Evolutionary conservation across 2,329 filamentous ascomycete genomes (phyloP), one percentile per base, ranked within the genome.

Genomic region (Fusarium burgessii): DNA sequence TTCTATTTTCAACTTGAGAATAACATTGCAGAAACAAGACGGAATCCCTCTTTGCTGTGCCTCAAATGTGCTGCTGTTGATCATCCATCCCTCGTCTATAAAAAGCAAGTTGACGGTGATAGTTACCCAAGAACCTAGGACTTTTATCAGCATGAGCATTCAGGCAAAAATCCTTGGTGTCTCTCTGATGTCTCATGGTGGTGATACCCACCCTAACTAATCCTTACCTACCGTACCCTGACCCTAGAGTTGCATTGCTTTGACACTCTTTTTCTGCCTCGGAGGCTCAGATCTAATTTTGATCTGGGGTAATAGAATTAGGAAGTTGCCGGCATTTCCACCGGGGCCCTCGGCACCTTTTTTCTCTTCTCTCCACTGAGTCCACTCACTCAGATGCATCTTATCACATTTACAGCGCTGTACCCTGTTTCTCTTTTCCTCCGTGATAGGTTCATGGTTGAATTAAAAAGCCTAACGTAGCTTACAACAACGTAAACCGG

Each of bases 151-250:
- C 25, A 33, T 38, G n/a, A 20, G 23, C 25, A 40, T 65, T 50
- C 50, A 49, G 60, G 61, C 52, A 50, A 35, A 50, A 65, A 18
- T 57, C 8, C 50, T 66, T 46, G 33, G 47, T 59, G 63, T 64
- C 45, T 59, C 52, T 68, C 36, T 17, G 33, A 35, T 35, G 43
- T 45, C 43, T 46, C 35, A 41, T 36, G 38, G 65, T 36, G 38
- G 65, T 70, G 52, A 57, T 54, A 72, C 64, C 59, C 55, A 71
- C 63, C 42, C 13, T 29, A 29, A 29, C 47, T 51, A n/a, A 43
- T 49, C 41, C 50, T 23, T 40, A 23, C 45, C n/a, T 27, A 29
- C 10, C 29, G 29, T 55, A 20, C 15, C 29, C 29, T 51, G 25
- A 20, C 29, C 32, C 32, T 29, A n/a, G 35, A n/a, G n/a, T 33